Evolutionary conservation across 129 eudicot genomes (phyloP).

Genomic region (Daucus carota): DNA sequence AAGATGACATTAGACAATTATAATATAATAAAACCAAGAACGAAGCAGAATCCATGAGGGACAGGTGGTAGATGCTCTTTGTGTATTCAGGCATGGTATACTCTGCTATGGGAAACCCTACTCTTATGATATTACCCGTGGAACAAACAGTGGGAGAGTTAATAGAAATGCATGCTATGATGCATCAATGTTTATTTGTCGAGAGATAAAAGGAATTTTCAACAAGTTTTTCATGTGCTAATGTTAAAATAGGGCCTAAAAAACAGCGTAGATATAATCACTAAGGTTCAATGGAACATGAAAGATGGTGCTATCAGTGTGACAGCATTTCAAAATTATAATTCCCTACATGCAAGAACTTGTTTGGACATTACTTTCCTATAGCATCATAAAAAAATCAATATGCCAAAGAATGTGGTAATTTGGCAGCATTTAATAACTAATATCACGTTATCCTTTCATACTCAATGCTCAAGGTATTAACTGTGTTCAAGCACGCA

Average conservation of each 20-base stretch:
- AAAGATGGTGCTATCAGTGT: background rate
- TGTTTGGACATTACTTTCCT: background rate
- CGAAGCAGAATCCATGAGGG: background rate
- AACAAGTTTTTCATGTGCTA: background rate
- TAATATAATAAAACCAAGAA: background rate
- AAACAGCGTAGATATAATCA: background rate
- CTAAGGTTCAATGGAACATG: background rate
- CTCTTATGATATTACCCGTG: background rate
- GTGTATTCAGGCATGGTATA: background rate
- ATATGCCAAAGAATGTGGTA: background rate
- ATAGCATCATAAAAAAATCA: background rate
- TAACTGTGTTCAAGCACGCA: constrained; percentile 21
- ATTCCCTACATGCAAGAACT: background rate
- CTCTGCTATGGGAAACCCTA: background rate
- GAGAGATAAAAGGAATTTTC: background rate
- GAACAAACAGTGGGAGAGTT: background rate
- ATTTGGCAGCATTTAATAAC: background rate
- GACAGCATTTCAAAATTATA: too few species aligned
- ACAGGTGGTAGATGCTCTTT: background rate
- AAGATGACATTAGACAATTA: constrained; percentile 1
- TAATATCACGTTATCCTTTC: background rate
- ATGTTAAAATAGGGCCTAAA: background rate
- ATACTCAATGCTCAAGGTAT: background rate
- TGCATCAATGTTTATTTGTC: background rate
- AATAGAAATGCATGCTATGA: background rate